A percentile compares a stretch with the other conserved stretches of the same genome.
phyloP scores from a whole-genome alignment of 164 flowering plant species.

The Macadamia integrifolia region DNA sequence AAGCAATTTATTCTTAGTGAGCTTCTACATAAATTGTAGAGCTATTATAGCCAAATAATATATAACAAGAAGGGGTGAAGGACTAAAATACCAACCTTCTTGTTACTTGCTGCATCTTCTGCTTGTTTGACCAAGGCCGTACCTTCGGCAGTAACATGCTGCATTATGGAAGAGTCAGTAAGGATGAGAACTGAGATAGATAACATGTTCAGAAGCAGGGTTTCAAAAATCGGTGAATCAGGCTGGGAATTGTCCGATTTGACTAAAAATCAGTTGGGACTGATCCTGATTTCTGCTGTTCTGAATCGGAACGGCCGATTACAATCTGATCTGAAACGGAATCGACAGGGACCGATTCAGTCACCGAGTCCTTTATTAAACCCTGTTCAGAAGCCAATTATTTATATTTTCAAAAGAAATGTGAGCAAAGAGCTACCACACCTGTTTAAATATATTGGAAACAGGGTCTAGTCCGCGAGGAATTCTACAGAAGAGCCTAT shows the following conservation, averaged over 20 bases:
- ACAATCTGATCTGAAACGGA: too few species aligned
- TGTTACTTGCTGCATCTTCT: slow-evolving; percentile 24
- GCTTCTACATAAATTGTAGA: neutral
- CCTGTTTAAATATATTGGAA: slow-evolving; percentile 63
- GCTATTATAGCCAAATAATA: neutral
- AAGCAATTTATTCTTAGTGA: neutral
- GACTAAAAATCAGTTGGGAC: too few species aligned
- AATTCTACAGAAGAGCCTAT: slow-evolving; percentile 54
- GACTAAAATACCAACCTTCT: neutral
- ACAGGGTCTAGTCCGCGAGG: slow-evolving; percentile 59
- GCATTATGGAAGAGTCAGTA: slow-evolving; percentile 10
- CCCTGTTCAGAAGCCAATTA: neutral
- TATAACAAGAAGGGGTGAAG: too few species aligned
- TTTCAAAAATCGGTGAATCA: too few species aligned
- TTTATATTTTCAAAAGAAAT: neutral
- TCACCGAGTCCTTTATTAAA: too few species aligned
- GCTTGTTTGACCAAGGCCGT: slow-evolving; percentile 28
- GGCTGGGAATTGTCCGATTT: too few species aligned
- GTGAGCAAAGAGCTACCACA: slow-evolving; percentile 8
- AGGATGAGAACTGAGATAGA: neutral
- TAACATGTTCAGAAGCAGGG: neutral
- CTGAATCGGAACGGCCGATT: too few species aligned
- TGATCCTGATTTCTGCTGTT: too few species aligned
- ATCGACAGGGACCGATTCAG: too few species aligned
- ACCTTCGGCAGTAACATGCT: slow-evolving; percentile 75